Base-by-base conservation (phyloP, 352 stramenopile species). In the Globisporangium acanthophoron region DNA sequence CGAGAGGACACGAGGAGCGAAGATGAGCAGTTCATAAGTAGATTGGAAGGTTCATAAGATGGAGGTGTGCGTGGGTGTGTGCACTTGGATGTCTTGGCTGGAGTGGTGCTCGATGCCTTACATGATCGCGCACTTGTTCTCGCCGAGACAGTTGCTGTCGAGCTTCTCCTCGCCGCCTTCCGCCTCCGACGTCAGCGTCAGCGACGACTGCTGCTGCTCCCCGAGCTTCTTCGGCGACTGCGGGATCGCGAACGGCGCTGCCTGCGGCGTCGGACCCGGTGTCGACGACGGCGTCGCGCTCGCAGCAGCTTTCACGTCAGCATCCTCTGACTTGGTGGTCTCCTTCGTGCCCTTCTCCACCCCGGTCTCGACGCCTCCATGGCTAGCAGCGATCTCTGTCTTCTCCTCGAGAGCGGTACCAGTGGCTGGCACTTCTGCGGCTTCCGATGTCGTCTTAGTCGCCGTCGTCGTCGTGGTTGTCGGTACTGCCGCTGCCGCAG, bases 51-150 rank as follows among this genome's bases (percentile, higher is more conserved):
- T 48, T 48, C n/a, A 48, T 48, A 48, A 15, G 40, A 45, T 20
- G 33, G 8, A 8, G 11, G 3, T 12, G 40, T 15, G 40, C 16
- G 39, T 45, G 37, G 8, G 27, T 48, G 18, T 40, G 24, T 50
- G 46, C 21, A 45, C 20, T 37, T 43, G 16, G 15, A 9, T 44
- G 12, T 43, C 37, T n/a, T 21, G 11, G 13, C 15, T 52, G 44
- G 11, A 29, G 24, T 4, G 3, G n/a, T 47, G 56, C 7, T 55
- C 1, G 18, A 40, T 33, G 9, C 24, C 44, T 51, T 76, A 88
- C 78, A 87, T 87, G 74, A 88, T 54, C 60, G 58, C 56, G 72
- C 78, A 88, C 55, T 69, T 69, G 54, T 65, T 59, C 58, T 66
- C 74, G 16, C 58, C 58, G 35, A 64, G 45, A 47, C 77, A 83